These are phyloP conservation scores for Terfezia boudieri DNA, from an alignment of 495 filamentous ascomycete species.

Conservation along the genomic window DNA sequence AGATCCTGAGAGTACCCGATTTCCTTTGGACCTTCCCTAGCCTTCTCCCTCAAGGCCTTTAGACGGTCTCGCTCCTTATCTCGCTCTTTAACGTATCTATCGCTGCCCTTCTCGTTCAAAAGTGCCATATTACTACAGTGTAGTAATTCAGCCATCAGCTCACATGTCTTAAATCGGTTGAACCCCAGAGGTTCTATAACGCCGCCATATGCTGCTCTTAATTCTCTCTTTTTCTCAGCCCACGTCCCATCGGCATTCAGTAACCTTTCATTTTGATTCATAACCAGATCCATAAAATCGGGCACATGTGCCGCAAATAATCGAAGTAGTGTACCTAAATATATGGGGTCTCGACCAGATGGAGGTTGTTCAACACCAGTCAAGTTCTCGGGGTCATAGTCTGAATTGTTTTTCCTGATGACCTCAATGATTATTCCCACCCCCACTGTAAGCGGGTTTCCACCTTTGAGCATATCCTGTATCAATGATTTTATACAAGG, in stretches of 20 bases:
- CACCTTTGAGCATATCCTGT: constrained; percentile 74
- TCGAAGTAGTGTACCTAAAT: constrained; percentile 78
- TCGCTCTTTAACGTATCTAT: constrained; percentile 59
- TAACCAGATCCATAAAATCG: constrained; percentile 79
- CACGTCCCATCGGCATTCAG: constrained; percentile 36
- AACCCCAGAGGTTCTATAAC: constrained; percentile 92
- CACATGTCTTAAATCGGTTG: constrained; percentile 96
- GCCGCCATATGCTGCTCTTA: constrained; percentile 68
- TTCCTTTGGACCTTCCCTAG: constrained; percentile 19
- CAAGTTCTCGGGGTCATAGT: constrained; percentile 74
- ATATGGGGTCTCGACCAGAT: constrained; percentile 80
- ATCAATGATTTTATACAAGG: constrained; percentile 63
- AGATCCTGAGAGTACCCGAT: constrained; percentile 9
- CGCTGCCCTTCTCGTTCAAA: constrained; percentile 78
- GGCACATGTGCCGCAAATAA: constrained; percentile 82
- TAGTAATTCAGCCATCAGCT: constrained; percentile 91
- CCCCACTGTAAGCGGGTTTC: constrained; percentile 85
- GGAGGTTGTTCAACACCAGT: constrained; percentile 53
- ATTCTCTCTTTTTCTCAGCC: constrained; percentile 35
- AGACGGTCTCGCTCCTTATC: constrained; percentile 64
- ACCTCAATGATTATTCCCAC: constrained; percentile 97
- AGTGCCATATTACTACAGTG: constrained; percentile 99
- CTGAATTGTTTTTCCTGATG: constrained; percentile 97
- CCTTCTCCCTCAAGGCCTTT: constrained; percentile 39
- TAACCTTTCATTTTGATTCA: constrained; percentile 32